These are phyloP conservation scores for Paramecium primaurelia DNA, from an alignment of 73 alveolate species.

Conservation along the genomic window DNA sequence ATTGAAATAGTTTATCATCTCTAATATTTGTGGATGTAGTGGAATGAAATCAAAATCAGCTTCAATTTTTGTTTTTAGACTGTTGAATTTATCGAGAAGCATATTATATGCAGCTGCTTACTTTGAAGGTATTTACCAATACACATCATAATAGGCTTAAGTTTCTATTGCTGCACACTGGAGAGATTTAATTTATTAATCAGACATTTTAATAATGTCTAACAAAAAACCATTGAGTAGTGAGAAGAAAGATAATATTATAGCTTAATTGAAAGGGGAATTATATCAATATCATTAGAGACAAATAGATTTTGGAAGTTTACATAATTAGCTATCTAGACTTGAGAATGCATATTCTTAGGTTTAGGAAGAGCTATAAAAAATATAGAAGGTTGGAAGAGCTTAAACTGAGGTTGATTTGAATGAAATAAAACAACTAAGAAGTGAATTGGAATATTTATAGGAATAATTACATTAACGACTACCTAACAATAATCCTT, in stretches of 20 bases:
- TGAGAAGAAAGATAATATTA: not conserved
- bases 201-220: slow-evolving; percentile 28
- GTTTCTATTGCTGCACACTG: slow-evolving; percentile 11
- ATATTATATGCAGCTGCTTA: not conserved
- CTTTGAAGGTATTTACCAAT: not conserved
- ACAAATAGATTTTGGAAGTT: not conserved
- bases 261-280: not conserved
- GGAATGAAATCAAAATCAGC: not conserved
- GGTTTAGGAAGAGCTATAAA: not conserved
- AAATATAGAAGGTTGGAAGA: not conserved
- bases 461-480: not conserved
- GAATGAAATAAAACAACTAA: not conserved
- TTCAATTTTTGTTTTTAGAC: not conserved
- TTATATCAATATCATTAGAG: not conserved
- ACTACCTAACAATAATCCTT: slow-evolving; percentile 13
- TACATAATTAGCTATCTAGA: not conserved
- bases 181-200: not conserved
- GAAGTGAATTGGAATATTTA: not conserved
- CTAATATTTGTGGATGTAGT: not conserved
- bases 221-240: slow-evolving; percentile 14
- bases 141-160: not conserved
- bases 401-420: not conserved
- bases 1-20: not conserved
- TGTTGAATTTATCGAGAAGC: slow-evolving; percentile 5
- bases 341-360: not conserved